Conservation (phyloP, 345 rosid species). For the Ailanthus altissimus region DNA sequence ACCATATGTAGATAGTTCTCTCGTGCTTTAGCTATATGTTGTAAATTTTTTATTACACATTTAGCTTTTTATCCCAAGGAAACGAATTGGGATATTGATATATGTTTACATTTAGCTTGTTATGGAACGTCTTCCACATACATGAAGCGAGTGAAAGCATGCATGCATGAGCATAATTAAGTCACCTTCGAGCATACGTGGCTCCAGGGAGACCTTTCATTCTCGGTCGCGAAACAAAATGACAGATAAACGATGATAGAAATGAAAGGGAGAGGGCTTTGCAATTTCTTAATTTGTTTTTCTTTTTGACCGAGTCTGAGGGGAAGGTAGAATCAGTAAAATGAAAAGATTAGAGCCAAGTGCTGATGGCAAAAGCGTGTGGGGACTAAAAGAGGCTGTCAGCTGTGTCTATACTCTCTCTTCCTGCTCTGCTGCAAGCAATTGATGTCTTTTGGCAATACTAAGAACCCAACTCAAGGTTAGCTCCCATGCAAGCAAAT, state of each 20-base stretch:
- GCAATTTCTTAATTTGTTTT: neutral
- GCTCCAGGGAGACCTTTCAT: slow-evolving; percentile 12
- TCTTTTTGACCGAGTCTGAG: neutral
- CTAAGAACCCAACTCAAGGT: slow-evolving; percentile 5
- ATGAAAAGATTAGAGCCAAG: neutral
- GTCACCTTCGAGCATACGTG: neutral
- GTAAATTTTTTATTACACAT: no score
- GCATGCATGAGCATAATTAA: neutral
- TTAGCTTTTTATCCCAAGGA: no score
- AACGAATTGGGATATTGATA: neutral
- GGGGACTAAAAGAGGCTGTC: slow-evolving; percentile 26
- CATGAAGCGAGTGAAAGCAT: no score
- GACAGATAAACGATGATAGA: slow-evolving; percentile 14
- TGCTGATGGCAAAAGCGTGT: slow-evolving; percentile 8
- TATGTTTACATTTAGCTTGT: neutral
- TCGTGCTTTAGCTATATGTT: no score
- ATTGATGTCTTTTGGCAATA: slow-evolving; percentile 30
- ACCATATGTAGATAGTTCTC: no score
- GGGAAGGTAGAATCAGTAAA: neutral
- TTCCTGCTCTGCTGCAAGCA: slow-evolving; percentile 11
- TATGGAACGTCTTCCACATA: neutral
- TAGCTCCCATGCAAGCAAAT: slow-evolving; percentile 14
- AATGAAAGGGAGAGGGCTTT: neutral
- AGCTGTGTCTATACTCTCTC: neutral
- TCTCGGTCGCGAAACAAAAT: neutral